Conservation (phyloP, 208 protist species). For the Trypanosomatidae sp. region DNA sequence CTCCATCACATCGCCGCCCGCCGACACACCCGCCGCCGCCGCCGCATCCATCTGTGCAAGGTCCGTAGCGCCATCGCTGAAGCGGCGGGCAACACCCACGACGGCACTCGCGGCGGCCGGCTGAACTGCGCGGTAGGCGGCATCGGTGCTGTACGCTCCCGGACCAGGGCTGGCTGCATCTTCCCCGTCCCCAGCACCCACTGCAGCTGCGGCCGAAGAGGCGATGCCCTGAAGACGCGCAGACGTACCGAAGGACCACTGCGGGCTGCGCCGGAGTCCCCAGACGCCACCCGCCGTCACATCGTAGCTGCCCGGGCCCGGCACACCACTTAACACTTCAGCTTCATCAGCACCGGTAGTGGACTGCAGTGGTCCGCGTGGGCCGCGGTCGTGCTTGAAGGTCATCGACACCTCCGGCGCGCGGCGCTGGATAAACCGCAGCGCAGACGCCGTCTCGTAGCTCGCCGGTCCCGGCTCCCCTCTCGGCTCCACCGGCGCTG, state of each 20-base stretch:
- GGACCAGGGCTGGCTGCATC: slow-evolving; percentile 12
- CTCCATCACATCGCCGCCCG: background rate
- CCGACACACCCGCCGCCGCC: background rate
- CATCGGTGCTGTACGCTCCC: slow-evolving; percentile 22
- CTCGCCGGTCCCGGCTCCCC: slow-evolving; percentile 22
- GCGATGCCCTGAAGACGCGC: no score
- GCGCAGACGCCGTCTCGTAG: slow-evolving; percentile 20
- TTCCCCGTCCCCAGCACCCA: background rate
- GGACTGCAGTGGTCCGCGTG: slow-evolving; percentile 22
- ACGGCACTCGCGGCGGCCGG: slow-evolving; percentile 1
- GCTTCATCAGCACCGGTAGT: background rate
- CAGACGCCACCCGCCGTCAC: slow-evolving; percentile 4
- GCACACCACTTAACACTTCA: background rate
- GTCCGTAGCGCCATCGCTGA: background rate
- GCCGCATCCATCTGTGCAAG: background rate
- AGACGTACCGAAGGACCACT: slow-evolving; percentile 32
- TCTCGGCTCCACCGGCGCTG: slow-evolving; percentile 11
- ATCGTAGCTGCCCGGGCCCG: slow-evolving; percentile 48
- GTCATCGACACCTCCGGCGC: slow-evolving; percentile 28
- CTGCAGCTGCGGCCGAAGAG: background rate
- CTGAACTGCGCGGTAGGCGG: slow-evolving; percentile 10
- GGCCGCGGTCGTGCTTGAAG: slow-evolving; percentile 26
- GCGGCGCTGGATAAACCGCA: slow-evolving; percentile 10
- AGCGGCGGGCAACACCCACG: slow-evolving; percentile 10
- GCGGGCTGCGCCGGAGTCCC: slow-evolving; percentile 17